Percentiles rank a stretch among this genome's conserved stretches.
Evolutionary conservation across 768 basidiomycete genomes (phyloP).

Genomic region (Sarcomyxa edulis): DNA sequence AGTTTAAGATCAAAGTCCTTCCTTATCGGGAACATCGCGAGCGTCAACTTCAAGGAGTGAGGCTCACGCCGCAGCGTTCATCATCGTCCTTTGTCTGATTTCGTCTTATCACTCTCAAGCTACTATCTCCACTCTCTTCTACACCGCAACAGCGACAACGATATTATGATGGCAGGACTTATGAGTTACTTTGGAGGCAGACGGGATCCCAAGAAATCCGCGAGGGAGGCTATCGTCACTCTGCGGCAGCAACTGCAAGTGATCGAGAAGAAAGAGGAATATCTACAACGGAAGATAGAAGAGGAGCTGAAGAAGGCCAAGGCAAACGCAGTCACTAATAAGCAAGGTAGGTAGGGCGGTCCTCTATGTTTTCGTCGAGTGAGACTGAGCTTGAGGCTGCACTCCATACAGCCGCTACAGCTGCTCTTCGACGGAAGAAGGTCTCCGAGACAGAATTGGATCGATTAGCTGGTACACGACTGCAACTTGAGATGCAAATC

Average conservation of each 20-base stretch:
- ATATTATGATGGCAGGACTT: constrained; percentile 68
- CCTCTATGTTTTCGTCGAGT: constrained; percentile 31
- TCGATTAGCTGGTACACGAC: constrained; percentile 72
- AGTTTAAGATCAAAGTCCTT: constrained; percentile 9
- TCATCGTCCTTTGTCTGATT: constrained; percentile 8
- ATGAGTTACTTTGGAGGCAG: constrained; percentile 90
- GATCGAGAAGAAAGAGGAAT: constrained; percentile 99
- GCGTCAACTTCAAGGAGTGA: not conserved
- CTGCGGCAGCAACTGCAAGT: constrained; percentile 92
- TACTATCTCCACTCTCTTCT: no score
- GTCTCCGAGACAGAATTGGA: constrained; percentile 83
- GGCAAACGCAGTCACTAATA: constrained; percentile 90
- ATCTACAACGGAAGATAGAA: constrained; percentile 93
- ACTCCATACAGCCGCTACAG: constrained; percentile 66
- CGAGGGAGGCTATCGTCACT: constrained; percentile 89
- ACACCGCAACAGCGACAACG: no score
- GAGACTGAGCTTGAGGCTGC: not conserved
- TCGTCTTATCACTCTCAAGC: constrained; percentile 7
- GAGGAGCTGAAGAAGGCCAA: constrained; percentile 90
- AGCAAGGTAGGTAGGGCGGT: no score
- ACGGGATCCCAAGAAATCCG: constrained; percentile 76
- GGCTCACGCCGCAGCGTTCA: constrained; percentile 2
- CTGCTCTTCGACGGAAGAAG: constrained; percentile 93
- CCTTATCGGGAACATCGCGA: constrained; percentile 35
- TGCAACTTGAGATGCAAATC: constrained; percentile 95